A percentile compares a stretch with the other conserved stretches of the same genome.
These are phyloP conservation scores for Candida sojae DNA, from an alignment of 1,139 yeast species.

Conservation along the genomic window DNA sequence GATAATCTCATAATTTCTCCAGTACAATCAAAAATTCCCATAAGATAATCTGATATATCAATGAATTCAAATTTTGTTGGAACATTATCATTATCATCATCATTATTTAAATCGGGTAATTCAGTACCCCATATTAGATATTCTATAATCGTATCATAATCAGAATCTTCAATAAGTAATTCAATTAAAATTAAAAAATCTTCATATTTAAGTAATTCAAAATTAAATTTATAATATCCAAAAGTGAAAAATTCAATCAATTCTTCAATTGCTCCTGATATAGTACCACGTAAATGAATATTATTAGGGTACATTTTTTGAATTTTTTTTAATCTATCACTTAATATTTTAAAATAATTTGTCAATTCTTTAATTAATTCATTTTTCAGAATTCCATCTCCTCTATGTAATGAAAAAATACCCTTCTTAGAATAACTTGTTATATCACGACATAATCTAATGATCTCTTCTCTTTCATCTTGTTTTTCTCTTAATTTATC, in stretches of 20 bases:
- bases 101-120: background rate
- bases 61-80: slow-evolving; percentile 9
- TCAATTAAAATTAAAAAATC: slow-evolving; percentile 17
- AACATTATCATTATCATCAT: background rate
- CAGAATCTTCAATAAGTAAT: slow-evolving; percentile 9
- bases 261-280: slow-evolving; percentile 35
- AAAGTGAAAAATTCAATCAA: slow-evolving; percentile 42
- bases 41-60: slow-evolving; percentile 31
- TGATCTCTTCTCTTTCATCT: slow-evolving; percentile 36
- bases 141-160: background rate
- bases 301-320: slow-evolving; percentile 16
- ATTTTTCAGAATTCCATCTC: slow-evolving; percentile 6
- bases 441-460: slow-evolving; percentile 36
- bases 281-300: slow-evolving; percentile 21
- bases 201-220: slow-evolving; percentile 18
- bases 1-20: slow-evolving; percentile 43
- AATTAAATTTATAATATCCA: slow-evolving; percentile 24
- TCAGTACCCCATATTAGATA: background rate
- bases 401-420: slow-evolving; percentile 38
- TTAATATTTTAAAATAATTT: slow-evolving; percentile 18
- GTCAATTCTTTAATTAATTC: slow-evolving; percentile 15
- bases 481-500: slow-evolving; percentile 20
- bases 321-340: slow-evolving; percentile 16
- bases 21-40: slow-evolving; percentile 44
- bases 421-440: slow-evolving; percentile 40